A percentile compares a stretch with the other conserved stretches of the same genome.
phyloP scores from a whole-genome alignment of 306 rosid species.

The Rosa rugosa region DNA sequence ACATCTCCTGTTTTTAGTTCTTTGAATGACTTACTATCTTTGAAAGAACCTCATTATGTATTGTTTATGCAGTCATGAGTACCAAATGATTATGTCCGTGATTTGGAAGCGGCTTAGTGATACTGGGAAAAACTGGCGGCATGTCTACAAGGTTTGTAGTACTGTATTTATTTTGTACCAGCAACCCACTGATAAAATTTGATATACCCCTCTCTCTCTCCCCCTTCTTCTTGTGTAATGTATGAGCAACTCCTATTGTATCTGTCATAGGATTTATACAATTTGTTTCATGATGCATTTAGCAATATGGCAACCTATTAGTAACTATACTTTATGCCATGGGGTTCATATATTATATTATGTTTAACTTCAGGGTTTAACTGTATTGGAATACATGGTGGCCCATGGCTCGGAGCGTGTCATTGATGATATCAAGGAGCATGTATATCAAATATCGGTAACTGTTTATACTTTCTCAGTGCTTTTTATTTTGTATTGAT shows the following conservation, averaged over 20 bases:
- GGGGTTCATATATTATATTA: constrained; percentile 5
- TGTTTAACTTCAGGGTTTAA: constrained; percentile 67
- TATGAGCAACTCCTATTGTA: not conserved
- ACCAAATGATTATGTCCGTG: constrained; percentile 92
- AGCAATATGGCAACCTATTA: not conserved
- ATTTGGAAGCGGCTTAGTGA: constrained; percentile 96
- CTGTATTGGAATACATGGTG: constrained; percentile 89
- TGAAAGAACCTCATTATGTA: constrained; percentile 32
- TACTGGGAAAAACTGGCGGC: constrained; percentile 99
- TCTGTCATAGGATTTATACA: not conserved
- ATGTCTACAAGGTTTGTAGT: constrained; percentile 84
- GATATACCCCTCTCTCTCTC: constrained; percentile 1
- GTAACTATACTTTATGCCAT: constrained; percentile 3
- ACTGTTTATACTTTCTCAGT: not conserved
- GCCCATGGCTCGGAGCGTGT: constrained; percentile 95
- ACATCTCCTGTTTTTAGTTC: constrained; percentile 13
- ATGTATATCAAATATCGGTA: constrained; percentile 96
- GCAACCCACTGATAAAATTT: constrained; percentile 14
- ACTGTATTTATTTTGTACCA: constrained; percentile 19
- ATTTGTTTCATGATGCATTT: not conserved
- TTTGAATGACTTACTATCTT: constrained; percentile 27
- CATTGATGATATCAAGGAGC: constrained; percentile 93
- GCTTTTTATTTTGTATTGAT: constrained; percentile 5
- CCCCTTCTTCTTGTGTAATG: not conserved
- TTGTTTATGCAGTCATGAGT: constrained; percentile 75